Percentiles rank a stretch among this genome's conserved stretches.
Evolutionary conservation across 2,329 filamentous ascomycete species (phyloP).

Genomic region (Colletotrichum tamarilloi): DNA sequence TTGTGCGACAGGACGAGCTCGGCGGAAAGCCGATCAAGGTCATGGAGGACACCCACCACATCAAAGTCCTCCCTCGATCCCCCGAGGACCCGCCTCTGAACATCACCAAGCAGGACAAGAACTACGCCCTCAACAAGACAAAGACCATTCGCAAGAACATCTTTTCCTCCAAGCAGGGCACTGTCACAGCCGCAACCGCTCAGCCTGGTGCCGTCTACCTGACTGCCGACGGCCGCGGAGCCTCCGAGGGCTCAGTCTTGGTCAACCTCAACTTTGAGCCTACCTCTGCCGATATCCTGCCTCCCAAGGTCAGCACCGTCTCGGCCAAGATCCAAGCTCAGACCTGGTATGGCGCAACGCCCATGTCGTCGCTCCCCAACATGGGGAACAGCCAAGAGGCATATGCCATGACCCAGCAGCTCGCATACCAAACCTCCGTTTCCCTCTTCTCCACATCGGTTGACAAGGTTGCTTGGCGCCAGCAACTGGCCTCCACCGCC

Average conservation of each 20-base stretch:
- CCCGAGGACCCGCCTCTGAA: slow-evolving; percentile 63
- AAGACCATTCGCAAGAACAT: slow-evolving; percentile 66
- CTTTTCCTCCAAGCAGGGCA: slow-evolving; percentile 62
- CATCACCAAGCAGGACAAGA: slow-evolving; percentile 57
- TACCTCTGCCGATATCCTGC: slow-evolving; percentile 50
- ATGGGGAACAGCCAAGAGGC: slow-evolving; percentile 58
- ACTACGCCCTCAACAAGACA: slow-evolving; percentile 61
- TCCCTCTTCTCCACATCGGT: slow-evolving; percentile 51
- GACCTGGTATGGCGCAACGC: slow-evolving; percentile 62
- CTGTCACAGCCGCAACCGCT: slow-evolving; percentile 55
- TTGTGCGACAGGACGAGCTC: slow-evolving; percentile 47
- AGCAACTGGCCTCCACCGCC: slow-evolving; percentile 44
- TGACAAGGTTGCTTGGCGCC: slow-evolving; percentile 53
- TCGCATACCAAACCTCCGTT: slow-evolving; percentile 59
- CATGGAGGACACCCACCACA: slow-evolving; percentile 54
- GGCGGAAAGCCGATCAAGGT: slow-evolving; percentile 43
- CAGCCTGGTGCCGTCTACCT: slow-evolving; percentile 63
- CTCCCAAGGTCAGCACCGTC: slow-evolving; percentile 61
- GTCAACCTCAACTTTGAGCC: slow-evolving; percentile 62
- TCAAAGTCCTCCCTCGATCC: slow-evolving; percentile 64
- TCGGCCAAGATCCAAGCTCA: slow-evolving; percentile 62
- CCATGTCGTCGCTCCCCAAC: slow-evolving; percentile 61
- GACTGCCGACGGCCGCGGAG: slow-evolving; percentile 58
- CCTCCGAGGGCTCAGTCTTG: slow-evolving; percentile 54
- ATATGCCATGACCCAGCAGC: slow-evolving; percentile 41